A percentile compares a stretch with the other conserved stretches of the same genome.
Evolutionary conservation across 441 rosid genomes (phyloP).

Genomic region (Jatropha multifida): DNA sequence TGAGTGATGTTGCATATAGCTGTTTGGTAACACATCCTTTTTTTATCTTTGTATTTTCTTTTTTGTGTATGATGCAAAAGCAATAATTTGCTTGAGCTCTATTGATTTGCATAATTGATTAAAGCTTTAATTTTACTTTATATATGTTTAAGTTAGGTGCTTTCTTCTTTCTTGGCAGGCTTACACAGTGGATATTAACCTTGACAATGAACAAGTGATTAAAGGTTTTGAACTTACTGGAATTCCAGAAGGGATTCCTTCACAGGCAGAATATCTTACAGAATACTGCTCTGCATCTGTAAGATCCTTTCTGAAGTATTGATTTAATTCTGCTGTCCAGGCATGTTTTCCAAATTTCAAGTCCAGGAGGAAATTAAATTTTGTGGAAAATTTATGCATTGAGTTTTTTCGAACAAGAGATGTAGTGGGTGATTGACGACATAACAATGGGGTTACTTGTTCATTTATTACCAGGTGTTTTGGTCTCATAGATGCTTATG

Average conservation of each 20-base stretch:
- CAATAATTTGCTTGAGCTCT: constrained; percentile 3
- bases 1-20: constrained; percentile 88
- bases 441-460: constrained; percentile 11
- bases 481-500: constrained; percentile 8
- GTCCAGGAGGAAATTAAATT: not conserved
- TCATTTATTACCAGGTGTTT: not conserved
- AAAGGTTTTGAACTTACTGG: constrained; percentile 65
- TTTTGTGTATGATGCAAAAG: constrained; percentile 1
- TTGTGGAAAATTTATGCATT: not conserved
- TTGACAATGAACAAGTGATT: constrained; percentile 31
- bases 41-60: constrained; percentile 7
- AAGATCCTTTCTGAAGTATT: constrained; percentile 31
- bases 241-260: constrained; percentile 81
- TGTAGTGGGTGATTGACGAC: not conserved
- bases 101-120: not conserved
- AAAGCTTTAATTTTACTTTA: not conserved
- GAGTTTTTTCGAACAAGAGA: not conserved
- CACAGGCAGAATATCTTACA: constrained; percentile 73
- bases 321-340: constrained; percentile 3
- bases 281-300: constrained; percentile 84
- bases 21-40: constrained; percentile 60
- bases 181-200: constrained; percentile 44
- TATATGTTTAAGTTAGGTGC: constrained; percentile 23
- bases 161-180: constrained; percentile 50
- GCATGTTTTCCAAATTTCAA: not conserved